Base-by-base conservation (phyloP, 768 basidiomycete species). In the Dentipellis sp. region DNA sequence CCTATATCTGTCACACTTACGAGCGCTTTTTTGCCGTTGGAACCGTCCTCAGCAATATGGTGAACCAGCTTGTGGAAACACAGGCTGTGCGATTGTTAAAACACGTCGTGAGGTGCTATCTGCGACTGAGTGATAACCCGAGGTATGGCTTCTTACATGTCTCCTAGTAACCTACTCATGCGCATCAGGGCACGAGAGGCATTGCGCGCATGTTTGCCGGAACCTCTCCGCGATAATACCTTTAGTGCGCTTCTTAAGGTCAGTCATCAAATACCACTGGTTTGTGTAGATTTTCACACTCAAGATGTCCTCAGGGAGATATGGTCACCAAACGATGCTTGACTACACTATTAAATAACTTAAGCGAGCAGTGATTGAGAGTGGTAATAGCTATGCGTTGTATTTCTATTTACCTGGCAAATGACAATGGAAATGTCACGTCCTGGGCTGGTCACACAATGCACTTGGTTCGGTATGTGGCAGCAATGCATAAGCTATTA, bases 1-100 rank as follows among this genome's bases (percentile, higher is more conserved):
- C 93, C 14, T 99, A 99, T 70, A 99, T 98, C 66, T 98, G 97
- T 65, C 97, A 99, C 71, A 99, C 97, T n/a, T 99, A 99, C 68
- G 97, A 99, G 69, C 81, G 97, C 53, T 99, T 99, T 74, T 98
- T 97, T 69, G 97, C 97, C 12, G 97, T 99, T 54, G 97, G 95
- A 16, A 97, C 95, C 8, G 97, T 99, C 14, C 78, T 99, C 57
- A 91, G 90, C 75, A 97, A 97, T 70, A 99, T 99, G 97, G 97
- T 98, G 62, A 89, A 88, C 66, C 93, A 97, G 68, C 79, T 99
- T 50, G 94, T 98, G 54, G 95, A 99, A 72, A 97, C 91, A 2
- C 97, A 97, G 70, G 97, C 97, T 10, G 95, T 98, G 29, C 76
- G 97, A 64, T 74, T 99, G 50, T 75, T 99, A 63, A 99, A 99